Base-by-base conservation (phyloP, 805 yeast species). In the Schwanniomyces polymorphus region DNA sequence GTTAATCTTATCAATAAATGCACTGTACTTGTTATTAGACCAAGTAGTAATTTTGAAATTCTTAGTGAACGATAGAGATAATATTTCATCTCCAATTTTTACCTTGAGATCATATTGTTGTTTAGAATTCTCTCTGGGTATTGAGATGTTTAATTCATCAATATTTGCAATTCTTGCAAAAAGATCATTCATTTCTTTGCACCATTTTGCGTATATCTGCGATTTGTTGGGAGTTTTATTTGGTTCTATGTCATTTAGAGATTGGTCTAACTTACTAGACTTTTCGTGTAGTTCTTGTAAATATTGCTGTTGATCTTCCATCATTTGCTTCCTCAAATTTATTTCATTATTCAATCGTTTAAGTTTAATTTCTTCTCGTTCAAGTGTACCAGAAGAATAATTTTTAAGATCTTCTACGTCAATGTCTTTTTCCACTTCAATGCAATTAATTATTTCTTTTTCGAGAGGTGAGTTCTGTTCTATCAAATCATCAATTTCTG, bases 171-270 rank as follows among this genome's bases (percentile, higher is more conserved):
- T 41, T 35, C 42, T 44, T 17, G 55, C 31, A 41, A 61, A 39
- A 12, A 59, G 50, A 6, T 54, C 58, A 38, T 52, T 58, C 57
- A 60, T 57, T 27, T 58, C 59, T 35, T 56, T 50, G 41, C 59
- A 56, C 65, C 64, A 59, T 44, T 58, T 54, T 17, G 59, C 64
- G 40, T 43, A 52, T 17, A 48, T 28, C 23, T 59, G 62, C 34
- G 46, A 27, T 9, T 35, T 5, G 17, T 31, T 28, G 27, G 44
- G 40, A 21, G 41, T n/a, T 37, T 46, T 23, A 41, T 44, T 11
- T 12, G 47, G 45, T 7, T 38, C 42, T n/a, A 42, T 23, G 27
- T 33, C 28, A 23, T 29, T 34, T n/a, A 45, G 18, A 1, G 39
- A 38, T 9, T 31, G 12, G 21, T 38, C 25, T 17, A 48, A 34